Base-by-base conservation (phyloP, 352 stramenopile genomes). In the Globisporangium viniferum region DNA sequence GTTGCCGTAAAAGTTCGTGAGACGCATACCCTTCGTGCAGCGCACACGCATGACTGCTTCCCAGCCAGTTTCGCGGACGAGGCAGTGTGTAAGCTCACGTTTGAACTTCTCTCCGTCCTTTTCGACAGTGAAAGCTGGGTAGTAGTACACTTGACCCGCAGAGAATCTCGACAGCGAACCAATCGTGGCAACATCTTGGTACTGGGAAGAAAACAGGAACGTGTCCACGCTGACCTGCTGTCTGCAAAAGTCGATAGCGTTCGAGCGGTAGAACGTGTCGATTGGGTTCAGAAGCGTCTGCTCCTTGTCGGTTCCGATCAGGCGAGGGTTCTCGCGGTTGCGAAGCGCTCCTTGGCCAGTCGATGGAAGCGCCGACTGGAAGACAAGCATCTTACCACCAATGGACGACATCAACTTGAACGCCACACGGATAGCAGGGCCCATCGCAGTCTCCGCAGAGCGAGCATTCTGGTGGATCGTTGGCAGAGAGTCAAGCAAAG, bases 211-310 rank as follows among this genome's bases (percentile, higher is more conserved):
- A 77, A 99, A 98, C 2, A 99, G 74, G 79, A 99, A 99, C 70
- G 98, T 96, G 72, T 99, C 98, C n/a, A 99, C 97, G 68, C 91
- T 98, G 68, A 99, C 98, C 91, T 99, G 98, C 69, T 99, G 89
- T 49, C 97, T 86, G 74, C 88, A 98, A 68, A 99, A 99, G 78
- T 99, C 97, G 73, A 99, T 93, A 5, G 97, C 92, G 53, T 94
- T 95, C 44, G 93, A 92, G 14, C 84, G 80, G 73, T 97, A 98
- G 67, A 97, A 97, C 74, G 88, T 92, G 54, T 97, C 88, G 5
- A 91, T 90, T 1, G 93, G 69, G 58, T 93, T 94, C 35, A 98
- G 77, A 51, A 98, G 73, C n/a, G 85, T 84, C 73, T 98, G 90
- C 69, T 97, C 88, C 73, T 94, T 97, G 77, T 94, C 87, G 14